Percentiles rank a stretch among this genome's conserved stretches.
These are phyloP conservation scores for Suillus sp. DNA, from an alignment of 768 basidiomycete genomes.

Conservation along the genomic window DNA sequence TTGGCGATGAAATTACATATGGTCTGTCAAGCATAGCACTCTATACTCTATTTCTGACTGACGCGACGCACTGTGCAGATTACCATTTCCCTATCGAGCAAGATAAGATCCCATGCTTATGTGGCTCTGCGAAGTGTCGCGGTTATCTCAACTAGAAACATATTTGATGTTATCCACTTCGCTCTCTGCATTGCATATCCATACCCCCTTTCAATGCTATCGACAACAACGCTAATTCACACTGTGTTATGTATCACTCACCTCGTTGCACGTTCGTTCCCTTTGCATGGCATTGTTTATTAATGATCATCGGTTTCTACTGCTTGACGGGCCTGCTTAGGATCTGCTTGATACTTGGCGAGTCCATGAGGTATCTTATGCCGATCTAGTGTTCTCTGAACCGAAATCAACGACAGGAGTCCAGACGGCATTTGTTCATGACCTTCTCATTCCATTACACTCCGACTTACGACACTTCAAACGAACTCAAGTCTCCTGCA, in stretches of 20 bases:
- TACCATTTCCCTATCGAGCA: constrained; percentile 99
- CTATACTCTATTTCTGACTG: neutral
- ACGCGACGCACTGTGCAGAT: constrained; percentile 49
- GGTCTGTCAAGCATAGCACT: constrained; percentile 53
- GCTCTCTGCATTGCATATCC: constrained; percentile 16
- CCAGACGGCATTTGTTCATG: neutral
- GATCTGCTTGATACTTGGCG: neutral
- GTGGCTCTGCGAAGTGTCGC: constrained; percentile 88
- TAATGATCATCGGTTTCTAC: constrained; percentile 11
- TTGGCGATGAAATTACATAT: constrained; percentile 98
- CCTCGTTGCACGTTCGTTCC: constrained; percentile 27
- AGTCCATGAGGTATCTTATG: neutral
- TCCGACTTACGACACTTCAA: neutral
- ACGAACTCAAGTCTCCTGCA: neutral
- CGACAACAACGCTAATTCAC: constrained; percentile 20
- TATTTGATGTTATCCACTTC: constrained; percentile 10
- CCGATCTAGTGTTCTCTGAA: neutral
- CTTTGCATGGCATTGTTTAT: constrained; percentile 15
- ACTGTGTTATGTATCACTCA: constrained; percentile 35
- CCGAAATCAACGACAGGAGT: neutral
- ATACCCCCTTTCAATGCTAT: constrained; percentile 16
- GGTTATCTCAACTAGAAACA: constrained; percentile 88
- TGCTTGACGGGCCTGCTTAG: neutral
- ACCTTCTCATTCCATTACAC: neutral
- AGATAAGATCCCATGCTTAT: constrained; percentile 94